Percentiles rank a stretch among this genome's conserved stretches.
These are phyloP conservation scores for Catunica adiposa DNA, from an alignment of 2,329 filamentous ascomycete genomes.

Conservation along the genomic window DNA sequence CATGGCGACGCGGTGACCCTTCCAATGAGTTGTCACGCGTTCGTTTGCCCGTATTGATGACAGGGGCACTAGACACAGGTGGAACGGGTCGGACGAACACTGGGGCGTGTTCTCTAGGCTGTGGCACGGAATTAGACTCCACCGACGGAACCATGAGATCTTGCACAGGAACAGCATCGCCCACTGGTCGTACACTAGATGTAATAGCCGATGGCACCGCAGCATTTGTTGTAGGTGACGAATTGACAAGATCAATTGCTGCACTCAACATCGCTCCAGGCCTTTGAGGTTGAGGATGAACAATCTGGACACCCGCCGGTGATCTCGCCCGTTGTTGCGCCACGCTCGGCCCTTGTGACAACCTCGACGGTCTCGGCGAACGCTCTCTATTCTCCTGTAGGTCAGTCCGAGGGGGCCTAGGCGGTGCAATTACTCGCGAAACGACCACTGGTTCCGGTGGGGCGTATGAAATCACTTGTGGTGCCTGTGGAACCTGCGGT, in stretches of 20 bases:
- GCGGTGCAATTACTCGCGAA: background rate
- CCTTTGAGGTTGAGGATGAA: background rate
- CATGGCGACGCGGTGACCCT: background rate
- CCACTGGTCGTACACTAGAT: background rate
- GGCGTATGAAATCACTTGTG: background rate
- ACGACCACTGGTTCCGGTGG: background rate
- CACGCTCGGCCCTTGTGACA: too few species aligned
- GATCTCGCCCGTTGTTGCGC: background rate
- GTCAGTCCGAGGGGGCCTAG: background rate
- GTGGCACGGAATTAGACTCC: background rate
- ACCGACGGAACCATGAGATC: conserved; percentile 9
- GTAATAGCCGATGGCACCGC: background rate
- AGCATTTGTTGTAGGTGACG: background rate
- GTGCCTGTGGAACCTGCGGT: background rate
- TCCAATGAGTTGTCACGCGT: background rate
- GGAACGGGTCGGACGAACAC: background rate
- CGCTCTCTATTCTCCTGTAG: background rate
- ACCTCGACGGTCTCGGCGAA: too few species aligned
- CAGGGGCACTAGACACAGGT: background rate
- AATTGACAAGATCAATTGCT: background rate
- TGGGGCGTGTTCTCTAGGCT: background rate
- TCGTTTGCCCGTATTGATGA: conserved; percentile 5
- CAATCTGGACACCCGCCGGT: background rate
- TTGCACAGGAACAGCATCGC: background rate
- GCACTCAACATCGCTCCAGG: background rate